These are phyloP conservation scores for Bipolaris bicolor DNA, from an alignment of 2,329 filamentous ascomycete species.

Conservation along the genomic window DNA sequence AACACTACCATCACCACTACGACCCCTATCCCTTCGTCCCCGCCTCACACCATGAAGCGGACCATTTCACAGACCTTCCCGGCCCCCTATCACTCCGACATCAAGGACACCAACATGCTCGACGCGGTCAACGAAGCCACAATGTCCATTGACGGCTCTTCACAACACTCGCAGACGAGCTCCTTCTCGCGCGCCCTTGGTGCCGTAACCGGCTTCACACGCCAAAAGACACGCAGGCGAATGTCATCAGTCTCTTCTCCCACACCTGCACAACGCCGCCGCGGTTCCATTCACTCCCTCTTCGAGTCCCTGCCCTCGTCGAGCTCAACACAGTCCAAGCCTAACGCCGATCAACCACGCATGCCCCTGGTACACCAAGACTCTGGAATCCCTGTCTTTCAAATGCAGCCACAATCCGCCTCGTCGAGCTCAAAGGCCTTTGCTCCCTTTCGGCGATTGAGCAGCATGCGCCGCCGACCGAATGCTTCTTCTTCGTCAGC, in stretches of 20 bases:
- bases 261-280: constrained; percentile 29
- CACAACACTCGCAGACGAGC: constrained; percentile 31
- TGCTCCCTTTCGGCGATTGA: constrained; percentile 35
- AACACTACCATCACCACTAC: constrained; percentile 28
- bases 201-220: constrained; percentile 38
- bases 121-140: constrained; percentile 40
- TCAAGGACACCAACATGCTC: constrained; percentile 33
- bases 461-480: constrained; percentile 41
- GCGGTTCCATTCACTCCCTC: constrained; percentile 38
- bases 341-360: constrained; percentile 31
- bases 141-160: constrained; percentile 19
- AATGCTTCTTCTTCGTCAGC: constrained; percentile 37
- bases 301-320: constrained; percentile 31
- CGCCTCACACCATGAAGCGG: constrained; percentile 40
- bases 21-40: constrained; percentile 22
- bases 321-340: constrained; percentile 23
- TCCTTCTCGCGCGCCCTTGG: constrained; percentile 42
- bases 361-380: constrained; percentile 42
- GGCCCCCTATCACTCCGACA: constrained; percentile 30
- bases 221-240: constrained; percentile 43
- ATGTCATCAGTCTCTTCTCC: constrained; percentile 42
- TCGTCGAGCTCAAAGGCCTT: constrained; percentile 29
- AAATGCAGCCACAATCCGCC: constrained; percentile 16
- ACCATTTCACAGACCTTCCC: constrained; percentile 49
- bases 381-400: constrained; percentile 37